Conservation (phyloP, 208 protist species). For the Trypanosoma scelopori region DNA sequence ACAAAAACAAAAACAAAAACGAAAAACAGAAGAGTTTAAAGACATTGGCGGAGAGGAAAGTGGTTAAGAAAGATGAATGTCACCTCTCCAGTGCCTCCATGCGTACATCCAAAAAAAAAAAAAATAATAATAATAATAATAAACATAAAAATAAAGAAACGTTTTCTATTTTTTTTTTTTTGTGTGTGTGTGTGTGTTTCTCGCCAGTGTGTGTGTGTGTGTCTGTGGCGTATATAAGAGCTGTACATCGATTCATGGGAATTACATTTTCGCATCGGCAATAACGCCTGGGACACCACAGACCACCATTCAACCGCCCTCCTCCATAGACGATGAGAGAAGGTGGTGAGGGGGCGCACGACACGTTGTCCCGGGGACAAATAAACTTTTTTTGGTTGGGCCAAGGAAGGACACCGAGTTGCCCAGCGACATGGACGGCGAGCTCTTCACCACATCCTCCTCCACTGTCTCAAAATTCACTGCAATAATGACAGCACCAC, state of each 20-base stretch:
- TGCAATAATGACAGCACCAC: constrained; percentile 32
- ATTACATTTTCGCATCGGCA: background rate
- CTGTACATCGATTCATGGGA: background rate
- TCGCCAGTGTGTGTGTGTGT: no score
- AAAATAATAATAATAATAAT: no score
- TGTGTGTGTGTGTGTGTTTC: no score
- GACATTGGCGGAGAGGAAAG: no score
- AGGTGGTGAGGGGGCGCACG: constrained; percentile 6
- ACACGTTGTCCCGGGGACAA: constrained; percentile 38
- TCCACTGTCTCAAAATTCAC: constrained; percentile 43
- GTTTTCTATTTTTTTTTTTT: no score
- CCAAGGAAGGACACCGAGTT: constrained; percentile 9
- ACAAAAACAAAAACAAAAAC: no score
- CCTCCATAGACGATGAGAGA: constrained; percentile 10
- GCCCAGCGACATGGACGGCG: background rate
- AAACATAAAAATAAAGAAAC: no score
- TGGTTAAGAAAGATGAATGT: no score
- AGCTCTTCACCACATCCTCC: constrained; percentile 6
- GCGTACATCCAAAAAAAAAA: no score
- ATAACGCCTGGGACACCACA: background rate
- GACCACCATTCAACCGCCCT: background rate
- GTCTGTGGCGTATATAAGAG: no score
- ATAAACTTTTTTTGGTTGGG: constrained; percentile 12
- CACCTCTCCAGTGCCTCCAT: no score
- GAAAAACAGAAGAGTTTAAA: no score